Conservation (phyloP, 116 monocot genomes). For the Trichopus zeylanicus region DNA sequence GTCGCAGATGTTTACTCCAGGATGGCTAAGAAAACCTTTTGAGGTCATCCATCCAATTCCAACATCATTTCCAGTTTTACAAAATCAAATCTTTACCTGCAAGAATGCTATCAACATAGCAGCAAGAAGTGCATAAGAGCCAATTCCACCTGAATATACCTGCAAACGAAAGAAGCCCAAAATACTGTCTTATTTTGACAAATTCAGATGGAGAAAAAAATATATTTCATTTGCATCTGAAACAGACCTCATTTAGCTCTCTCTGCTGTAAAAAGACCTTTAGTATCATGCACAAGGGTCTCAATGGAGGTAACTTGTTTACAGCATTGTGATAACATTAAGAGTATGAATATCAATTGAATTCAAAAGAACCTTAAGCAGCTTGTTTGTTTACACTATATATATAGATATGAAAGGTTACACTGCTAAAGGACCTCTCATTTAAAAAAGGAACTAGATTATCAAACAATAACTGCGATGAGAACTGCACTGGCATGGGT, state of each 20-base stretch:
- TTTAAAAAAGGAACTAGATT: not conserved
- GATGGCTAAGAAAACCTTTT: no score
- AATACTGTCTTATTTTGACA: not conserved
- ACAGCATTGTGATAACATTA: conserved; percentile 47
- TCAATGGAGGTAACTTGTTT: conserved; percentile 64
- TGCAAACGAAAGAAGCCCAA: conserved; percentile 23
- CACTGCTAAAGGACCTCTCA: not conserved
- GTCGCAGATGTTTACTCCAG: no score
- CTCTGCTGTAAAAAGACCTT: conserved; percentile 94
- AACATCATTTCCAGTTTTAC: no score
- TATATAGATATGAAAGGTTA: not conserved
- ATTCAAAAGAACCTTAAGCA: no score
- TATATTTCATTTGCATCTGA: not conserved
- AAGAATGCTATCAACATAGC: conserved; percentile 82
- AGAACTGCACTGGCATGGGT: no score
- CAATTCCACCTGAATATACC: conserved; percentile 91
- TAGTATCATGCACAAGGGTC: conserved; percentile 72
- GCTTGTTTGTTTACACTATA: no score
- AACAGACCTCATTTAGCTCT: conserved; percentile 86
- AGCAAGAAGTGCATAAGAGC: conserved; percentile 88
- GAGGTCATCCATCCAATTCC: no score
- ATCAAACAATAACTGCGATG: not conserved
- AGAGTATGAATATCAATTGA: no score
- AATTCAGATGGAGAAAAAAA: not conserved
- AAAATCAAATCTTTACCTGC: conserved; percentile 26